Percentiles rank a stretch among this genome's conserved stretches.
These are phyloP conservation scores for Fusarium transvaalense DNA, from an alignment of 2,329 filamentous ascomycete genomes.

Conservation along the genomic window DNA sequence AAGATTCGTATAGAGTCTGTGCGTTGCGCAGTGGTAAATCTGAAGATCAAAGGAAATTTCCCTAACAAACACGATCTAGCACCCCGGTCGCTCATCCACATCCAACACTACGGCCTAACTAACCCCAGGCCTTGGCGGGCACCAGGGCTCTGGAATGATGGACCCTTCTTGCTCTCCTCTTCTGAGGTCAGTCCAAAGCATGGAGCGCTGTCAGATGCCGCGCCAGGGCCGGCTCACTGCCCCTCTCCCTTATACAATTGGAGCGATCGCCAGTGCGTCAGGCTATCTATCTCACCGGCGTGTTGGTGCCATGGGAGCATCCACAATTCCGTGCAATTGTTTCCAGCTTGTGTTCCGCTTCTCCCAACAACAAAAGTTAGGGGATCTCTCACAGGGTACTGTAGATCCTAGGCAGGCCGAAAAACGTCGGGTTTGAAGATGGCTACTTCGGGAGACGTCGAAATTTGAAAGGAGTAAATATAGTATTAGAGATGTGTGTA, in stretches of 20 bases:
- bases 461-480: background rate
- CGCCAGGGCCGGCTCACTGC: constrained; percentile 35
- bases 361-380: background rate
- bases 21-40: constrained; percentile 25
- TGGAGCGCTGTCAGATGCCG: constrained; percentile 19
- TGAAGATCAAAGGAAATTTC: constrained; percentile 41
- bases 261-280: constrained; percentile 42
- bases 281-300: constrained; percentile 47
- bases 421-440: constrained; percentile 23
- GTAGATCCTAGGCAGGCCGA: constrained; percentile 22
- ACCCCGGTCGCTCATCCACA: constrained; percentile 32
- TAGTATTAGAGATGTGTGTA: constrained; percentile 2
- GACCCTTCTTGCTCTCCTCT: constrained; percentile 27
- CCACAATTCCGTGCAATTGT: constrained; percentile 39
- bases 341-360: constrained; percentile 29
- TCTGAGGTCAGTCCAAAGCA: constrained; percentile 12
- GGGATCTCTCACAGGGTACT: background rate
- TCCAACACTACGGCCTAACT: constrained; percentile 36
- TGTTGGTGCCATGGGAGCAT: constrained; percentile 33
- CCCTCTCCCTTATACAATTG: constrained; percentile 36
- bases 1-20: constrained; percentile 29
- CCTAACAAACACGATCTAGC: constrained; percentile 37
- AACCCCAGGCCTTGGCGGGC: constrained; percentile 38
- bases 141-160: constrained; percentile 45
- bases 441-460: background rate